Evolutionary conservation across 441 rosid genomes (phyloP).

Genomic region (Gossypium aridum): DNA sequence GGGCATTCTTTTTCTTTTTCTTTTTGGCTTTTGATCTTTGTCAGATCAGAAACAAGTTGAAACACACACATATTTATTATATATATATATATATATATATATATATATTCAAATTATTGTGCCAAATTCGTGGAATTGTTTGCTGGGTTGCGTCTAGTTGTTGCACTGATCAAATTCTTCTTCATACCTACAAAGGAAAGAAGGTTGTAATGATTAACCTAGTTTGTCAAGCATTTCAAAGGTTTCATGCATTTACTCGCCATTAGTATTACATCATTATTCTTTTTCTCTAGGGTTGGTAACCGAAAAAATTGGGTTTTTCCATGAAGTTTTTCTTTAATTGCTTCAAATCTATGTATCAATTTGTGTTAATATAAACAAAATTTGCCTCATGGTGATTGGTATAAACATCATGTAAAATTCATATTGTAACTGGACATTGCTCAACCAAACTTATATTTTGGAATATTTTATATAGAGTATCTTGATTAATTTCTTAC

Average conservation of each 20-base stretch:
- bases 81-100: too few relatives aligned
- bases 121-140: neutral
- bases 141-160: neutral
- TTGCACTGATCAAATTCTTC: neutral
- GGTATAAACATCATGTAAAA: too few relatives aligned
- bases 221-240: neutral
- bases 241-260: neutral
- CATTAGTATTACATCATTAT: neutral
- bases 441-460: too few relatives aligned
- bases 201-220: constrained; percentile 1
- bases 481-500: too few relatives aligned
- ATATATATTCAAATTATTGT: neutral
- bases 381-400: too few relatives aligned
- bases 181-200: neutral
- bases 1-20: neutral
- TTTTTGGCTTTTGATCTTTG: neutral
- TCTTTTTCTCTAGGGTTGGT: neutral
- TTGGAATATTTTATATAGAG: too few relatives aligned
- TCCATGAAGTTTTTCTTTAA: neutral
- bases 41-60: neutral
- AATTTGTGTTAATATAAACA: too few relatives aligned
- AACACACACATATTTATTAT: neutral
- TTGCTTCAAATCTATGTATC: neutral
- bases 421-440: too few relatives aligned
- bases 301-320: too few relatives aligned